Evolutionary conservation across 2,329 filamentous ascomycete genomes (phyloP), one percentile per base, ranked within the genome.

Genomic region (Fonsecaea erecta): DNA sequence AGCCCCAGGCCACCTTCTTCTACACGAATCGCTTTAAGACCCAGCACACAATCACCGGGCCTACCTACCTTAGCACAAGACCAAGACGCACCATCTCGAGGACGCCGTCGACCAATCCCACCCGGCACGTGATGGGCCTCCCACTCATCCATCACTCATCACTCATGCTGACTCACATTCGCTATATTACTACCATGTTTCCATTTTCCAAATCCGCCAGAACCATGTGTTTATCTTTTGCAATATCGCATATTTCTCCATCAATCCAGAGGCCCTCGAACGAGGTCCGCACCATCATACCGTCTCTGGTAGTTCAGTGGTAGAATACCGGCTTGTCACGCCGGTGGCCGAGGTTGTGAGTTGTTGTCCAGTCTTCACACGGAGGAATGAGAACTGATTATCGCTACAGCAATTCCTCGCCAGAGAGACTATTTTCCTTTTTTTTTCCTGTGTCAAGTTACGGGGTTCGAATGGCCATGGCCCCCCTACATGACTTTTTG

Each of bases 251-350:
- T 30, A 40, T 24, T 53, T 46, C 30, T 46, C 34, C 18, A 54
- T 30, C 59, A 61, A 54, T 61, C 34, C 34, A 35, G 26, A 40
- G 14, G 43, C 58, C 58, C 28, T 30, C 26, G 21, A 58, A n/a
- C n/a, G n/a, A 30, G 56, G 11, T n/a, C n/a, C 14, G 35, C 35
- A 11, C 26, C 14, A 6, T 43, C 35, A 9, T 37, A 24, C 43
- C 28, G 46, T 66, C 64, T 63, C 54, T 48, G 64, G 63, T 66
- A 57, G 64, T 66, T 46, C 55, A 66, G 53, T 63, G 64, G 64
- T 63, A 66, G 53, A 46, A 66, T 66, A 62, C 64, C 46, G 24
- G 64, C 54, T 62, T 62, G 64, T 66, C 64, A 52, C 60, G 59
- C 60, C 28, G 46, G 64, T 62, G 64, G 55, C 60, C 54, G 46